A percentile compares a stretch with the other conserved stretches of the same genome.
phyloP scores from a whole-genome alignment of 2,329 filamentous ascomycete species.

The Metarhizium anisopliae region DNA sequence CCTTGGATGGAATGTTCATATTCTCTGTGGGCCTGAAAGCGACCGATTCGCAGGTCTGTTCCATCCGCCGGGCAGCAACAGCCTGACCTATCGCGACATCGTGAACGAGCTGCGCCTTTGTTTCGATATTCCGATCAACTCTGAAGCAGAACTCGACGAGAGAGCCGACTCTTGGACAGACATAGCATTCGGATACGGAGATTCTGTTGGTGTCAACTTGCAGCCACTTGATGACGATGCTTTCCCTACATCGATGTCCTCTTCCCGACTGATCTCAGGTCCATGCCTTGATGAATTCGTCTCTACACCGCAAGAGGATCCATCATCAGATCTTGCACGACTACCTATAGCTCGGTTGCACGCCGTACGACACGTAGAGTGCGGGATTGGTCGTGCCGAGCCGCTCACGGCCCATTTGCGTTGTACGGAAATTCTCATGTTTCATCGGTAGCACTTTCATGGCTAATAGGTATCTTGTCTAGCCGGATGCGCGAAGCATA shows the following conservation, averaged over 20 bases:
- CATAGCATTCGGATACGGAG: constrained; percentile 5
- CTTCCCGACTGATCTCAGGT: not conserved
- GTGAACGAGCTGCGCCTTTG: constrained; percentile 10
- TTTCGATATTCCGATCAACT: constrained; percentile 7
- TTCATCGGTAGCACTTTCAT: not conserved
- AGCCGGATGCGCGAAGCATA: not conserved
- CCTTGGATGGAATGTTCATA: not conserved
- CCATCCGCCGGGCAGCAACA: not conserved
- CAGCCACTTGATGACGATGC: not conserved
- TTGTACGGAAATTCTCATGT: not conserved
- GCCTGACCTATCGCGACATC: constrained; percentile 9
- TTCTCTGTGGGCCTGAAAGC: not conserved
- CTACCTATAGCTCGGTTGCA: not conserved
- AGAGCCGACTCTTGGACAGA: constrained; percentile 2
- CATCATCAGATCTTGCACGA: not conserved
- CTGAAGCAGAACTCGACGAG: not conserved
- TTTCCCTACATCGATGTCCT: not conserved
- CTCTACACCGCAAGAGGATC: not conserved
- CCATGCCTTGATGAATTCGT: not conserved
- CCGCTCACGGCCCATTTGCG: not conserved
- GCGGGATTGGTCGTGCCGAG: not conserved
- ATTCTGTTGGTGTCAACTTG: not conserved
- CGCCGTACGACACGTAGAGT: not conserved
- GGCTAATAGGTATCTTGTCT: not conserved
- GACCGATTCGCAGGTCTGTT: constrained; percentile 1